Conservation (phyloP, 164 flowering plant genomes). For the Taxillus chinensis region DNA sequence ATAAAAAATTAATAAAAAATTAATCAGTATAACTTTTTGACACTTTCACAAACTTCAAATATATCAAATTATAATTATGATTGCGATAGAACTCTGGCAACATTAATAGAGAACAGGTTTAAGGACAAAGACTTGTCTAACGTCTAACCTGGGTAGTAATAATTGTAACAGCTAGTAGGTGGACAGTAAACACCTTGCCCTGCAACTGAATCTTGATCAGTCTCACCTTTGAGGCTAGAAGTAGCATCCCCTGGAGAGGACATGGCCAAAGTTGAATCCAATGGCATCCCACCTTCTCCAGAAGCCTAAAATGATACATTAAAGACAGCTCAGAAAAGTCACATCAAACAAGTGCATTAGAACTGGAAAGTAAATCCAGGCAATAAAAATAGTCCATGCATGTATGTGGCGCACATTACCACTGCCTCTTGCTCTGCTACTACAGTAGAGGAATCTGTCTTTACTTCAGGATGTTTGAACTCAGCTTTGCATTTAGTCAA, state of each 20-base stretch:
- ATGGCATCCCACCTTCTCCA: constrained; percentile 17
- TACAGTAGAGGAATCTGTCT: constrained; percentile 11
- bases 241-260: constrained; percentile 15
- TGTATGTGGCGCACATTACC: constrained; percentile 12
- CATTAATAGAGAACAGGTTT: too few relatives aligned
- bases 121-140: not conserved
- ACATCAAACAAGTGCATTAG: not conserved
- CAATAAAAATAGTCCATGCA: not conserved
- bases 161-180: constrained; percentile 27
- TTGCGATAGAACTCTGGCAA: too few relatives aligned
- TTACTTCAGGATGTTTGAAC: constrained; percentile 7
- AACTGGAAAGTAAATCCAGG: not conserved
- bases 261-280: constrained; percentile 15
- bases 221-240: constrained; percentile 19
- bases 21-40: too few relatives aligned
- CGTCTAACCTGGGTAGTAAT: constrained; percentile 33
- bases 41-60: too few relatives aligned
- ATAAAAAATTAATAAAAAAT: too few relatives aligned
- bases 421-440: constrained; percentile 15
- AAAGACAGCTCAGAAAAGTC: not conserved
- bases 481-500: constrained; percentile 20
- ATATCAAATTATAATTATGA: too few relatives aligned
- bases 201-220: constrained; percentile 18
- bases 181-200: constrained; percentile 20
- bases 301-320: constrained; percentile 17